Conservation (phyloP, 352 stramenopile species). For the Pythium dissotocum region DNA sequence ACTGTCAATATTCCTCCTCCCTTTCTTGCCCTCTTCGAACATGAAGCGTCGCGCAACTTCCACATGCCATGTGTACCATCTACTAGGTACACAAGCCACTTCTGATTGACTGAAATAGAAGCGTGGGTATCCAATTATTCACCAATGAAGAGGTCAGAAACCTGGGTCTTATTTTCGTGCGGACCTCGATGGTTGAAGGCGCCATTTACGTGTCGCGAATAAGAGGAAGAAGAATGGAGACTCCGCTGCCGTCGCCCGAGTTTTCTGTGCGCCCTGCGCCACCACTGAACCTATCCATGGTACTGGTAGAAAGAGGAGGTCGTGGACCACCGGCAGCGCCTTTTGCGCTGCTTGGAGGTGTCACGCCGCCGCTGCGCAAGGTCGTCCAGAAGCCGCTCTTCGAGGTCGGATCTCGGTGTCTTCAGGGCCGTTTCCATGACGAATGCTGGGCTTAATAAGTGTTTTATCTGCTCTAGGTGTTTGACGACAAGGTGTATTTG, state of each 20-base stretch:
- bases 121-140: neutral
- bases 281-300: conserved; percentile 17
- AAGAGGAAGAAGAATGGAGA: conserved; percentile 3
- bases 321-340: neutral
- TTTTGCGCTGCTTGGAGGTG: conserved; percentile 20
- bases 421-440: neutral
- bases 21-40: conserved; percentile 3
- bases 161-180: conserved; percentile 15
- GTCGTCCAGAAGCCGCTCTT: conserved; percentile 73
- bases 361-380: conserved; percentile 50
- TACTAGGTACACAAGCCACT: neutral
- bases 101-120: conserved; percentile 9
- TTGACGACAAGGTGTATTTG: conserved; percentile 65
- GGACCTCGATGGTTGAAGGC: conserved; percentile 20
- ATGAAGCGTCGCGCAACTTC: conserved; percentile 20
- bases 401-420: conserved; percentile 36
- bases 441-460: neutral
- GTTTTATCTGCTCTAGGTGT: conserved; percentile 41
- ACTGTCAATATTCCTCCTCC: conserved; percentile 4
- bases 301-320: neutral
- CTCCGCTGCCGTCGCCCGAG: conserved; percentile 11
- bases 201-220: neutral
- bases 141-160: neutral
- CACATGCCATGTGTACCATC: conserved; percentile 12
- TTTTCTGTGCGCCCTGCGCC: conserved; percentile 9